Percentiles rank a stretch among this genome's conserved stretches.
Conservation (phyloP, 2,329 filamentous ascomycete genomes). For the Gremmenia infestans region DNA sequence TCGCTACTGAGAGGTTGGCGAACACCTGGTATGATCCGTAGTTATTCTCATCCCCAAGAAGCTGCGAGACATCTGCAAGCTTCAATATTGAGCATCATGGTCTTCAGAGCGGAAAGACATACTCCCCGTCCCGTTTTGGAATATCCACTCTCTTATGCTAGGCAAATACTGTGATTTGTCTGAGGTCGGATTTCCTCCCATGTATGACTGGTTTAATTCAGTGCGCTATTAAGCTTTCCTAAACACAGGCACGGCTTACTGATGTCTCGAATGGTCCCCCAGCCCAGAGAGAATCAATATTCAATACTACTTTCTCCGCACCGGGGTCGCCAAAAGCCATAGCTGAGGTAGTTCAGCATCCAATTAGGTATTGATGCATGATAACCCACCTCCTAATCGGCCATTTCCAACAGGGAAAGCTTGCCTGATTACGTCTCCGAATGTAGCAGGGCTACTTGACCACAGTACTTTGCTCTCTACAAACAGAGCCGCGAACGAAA, state of each 20-base stretch:
- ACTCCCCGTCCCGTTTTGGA: slow-evolving; percentile 45
- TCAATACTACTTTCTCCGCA: slow-evolving; percentile 40
- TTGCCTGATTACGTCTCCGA: slow-evolving; percentile 30
- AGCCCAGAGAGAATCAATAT: slow-evolving; percentile 46
- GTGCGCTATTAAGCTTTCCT: not conserved
- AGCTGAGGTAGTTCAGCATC: slow-evolving; percentile 21
- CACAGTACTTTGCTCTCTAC: slow-evolving; percentile 6
- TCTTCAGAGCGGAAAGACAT: slow-evolving; percentile 6
- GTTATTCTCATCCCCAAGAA: slow-evolving; percentile 36
- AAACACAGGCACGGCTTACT: slow-evolving; percentile 23
- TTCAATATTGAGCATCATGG: not conserved
- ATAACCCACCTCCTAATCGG: slow-evolving; percentile 36
- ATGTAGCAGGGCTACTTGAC: slow-evolving; percentile 15
- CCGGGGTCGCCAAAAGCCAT: slow-evolving; percentile 41
- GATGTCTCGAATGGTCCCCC: slow-evolving; percentile 43
- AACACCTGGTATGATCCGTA: slow-evolving; percentile 45
- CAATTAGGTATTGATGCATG: not conserved
- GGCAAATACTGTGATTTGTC: slow-evolving; percentile 34
- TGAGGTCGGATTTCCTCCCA: slow-evolving; percentile 41
- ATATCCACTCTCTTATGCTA: slow-evolving; percentile 43
- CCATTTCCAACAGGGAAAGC: slow-evolving; percentile 47
- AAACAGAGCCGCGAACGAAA: not conserved
- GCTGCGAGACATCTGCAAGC: slow-evolving; percentile 30
- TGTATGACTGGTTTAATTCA: slow-evolving; percentile 35
- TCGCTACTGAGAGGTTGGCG: slow-evolving; percentile 40